Conservation (phyloP, 352 stramenopile genomes). For the Globisporangium nunn region DNA sequence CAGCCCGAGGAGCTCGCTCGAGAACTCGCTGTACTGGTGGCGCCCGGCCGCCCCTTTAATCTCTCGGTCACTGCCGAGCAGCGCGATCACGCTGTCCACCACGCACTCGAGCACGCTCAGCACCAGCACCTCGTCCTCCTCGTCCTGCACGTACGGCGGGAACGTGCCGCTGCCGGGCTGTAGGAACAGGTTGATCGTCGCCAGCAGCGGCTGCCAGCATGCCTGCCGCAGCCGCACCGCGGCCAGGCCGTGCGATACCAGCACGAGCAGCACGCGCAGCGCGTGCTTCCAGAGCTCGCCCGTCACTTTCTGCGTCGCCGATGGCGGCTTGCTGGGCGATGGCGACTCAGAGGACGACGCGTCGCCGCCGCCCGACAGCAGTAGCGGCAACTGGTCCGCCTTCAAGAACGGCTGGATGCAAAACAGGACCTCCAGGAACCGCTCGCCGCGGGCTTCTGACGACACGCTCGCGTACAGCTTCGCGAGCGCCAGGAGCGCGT, state of each 20-base stretch:
- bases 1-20: constrained; percentile 42
- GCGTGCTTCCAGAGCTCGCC: constrained; percentile 76
- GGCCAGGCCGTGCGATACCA: constrained; percentile 62
- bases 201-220: constrained; percentile 49
- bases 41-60: constrained; percentile 12
- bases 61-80: constrained; percentile 30
- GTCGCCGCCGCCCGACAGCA: too few species aligned
- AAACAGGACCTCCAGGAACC: constrained; percentile 57
- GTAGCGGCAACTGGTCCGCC: constrained; percentile 13
- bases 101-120: constrained; percentile 71
- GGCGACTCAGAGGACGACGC: not conserved
- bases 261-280: constrained; percentile 55
- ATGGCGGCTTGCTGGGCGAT: constrained; percentile 29
- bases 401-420: constrained; percentile 62
- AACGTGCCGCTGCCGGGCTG: constrained; percentile 43
- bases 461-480: constrained; percentile 73
- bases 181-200: constrained; percentile 59
- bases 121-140: constrained; percentile 75
- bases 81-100: constrained; percentile 56
- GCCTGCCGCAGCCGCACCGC: constrained; percentile 40
- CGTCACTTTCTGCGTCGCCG: constrained; percentile 57
- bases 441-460: constrained; percentile 34
- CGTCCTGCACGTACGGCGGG: constrained; percentile 46
- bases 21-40: constrained; percentile 30
- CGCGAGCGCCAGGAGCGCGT: constrained; percentile 62